phyloP scores from a whole-genome alignment of 768 basidiomycete species.

The Russula foetens region DNA sequence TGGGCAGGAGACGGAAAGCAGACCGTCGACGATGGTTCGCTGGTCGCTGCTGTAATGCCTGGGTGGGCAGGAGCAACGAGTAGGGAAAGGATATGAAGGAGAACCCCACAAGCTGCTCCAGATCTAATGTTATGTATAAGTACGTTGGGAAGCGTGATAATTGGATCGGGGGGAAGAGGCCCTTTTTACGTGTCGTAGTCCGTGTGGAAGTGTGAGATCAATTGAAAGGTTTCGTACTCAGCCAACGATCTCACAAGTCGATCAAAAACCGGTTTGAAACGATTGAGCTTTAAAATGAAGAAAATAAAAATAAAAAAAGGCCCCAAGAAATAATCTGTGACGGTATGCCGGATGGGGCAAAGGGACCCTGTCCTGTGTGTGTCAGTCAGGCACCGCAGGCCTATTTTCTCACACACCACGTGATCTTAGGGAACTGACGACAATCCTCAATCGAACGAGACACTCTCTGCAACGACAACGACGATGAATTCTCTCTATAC shows the following conservation, averaged over 20 bases:
- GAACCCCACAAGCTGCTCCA: background rate
- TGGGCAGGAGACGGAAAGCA: background rate
- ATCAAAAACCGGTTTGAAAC: background rate
- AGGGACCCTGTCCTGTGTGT: too few species aligned
- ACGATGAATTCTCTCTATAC: conserved; percentile 94
- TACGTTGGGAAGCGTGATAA: background rate
- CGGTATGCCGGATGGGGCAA: background rate
- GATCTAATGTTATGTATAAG: background rate
- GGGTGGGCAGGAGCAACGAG: background rate
- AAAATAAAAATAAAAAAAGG: too few species aligned
- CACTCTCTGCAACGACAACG: background rate
- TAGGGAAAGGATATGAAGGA: background rate
- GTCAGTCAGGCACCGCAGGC: background rate
- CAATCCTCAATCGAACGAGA: too few species aligned
- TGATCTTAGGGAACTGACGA: background rate
- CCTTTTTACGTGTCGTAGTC: conserved; percentile 2
- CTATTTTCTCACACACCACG: background rate
- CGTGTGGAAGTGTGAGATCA: background rate
- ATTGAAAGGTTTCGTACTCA: background rate
- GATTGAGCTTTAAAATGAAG: too few species aligned
- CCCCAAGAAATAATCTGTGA: too few species aligned
- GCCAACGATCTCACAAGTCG: background rate
- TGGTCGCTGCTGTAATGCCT: background rate
- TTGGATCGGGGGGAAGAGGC: background rate
- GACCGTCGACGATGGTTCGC: too few species aligned